Conservation (phyloP, 169 alveolate genomes). For the Plasmodium relictum region DNA sequence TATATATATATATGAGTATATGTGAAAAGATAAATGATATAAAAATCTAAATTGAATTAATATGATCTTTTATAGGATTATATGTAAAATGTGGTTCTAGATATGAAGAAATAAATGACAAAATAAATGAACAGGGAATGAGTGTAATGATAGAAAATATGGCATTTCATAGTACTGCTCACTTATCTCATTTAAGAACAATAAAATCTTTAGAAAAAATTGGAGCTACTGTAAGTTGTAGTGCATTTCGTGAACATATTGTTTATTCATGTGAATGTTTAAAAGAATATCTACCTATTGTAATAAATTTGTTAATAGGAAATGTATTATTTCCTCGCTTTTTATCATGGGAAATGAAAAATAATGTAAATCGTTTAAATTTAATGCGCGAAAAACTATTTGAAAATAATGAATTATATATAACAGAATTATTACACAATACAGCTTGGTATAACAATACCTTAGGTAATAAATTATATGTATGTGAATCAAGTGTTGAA, state of each 20-base stretch:
- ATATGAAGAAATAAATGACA: conserved; percentile 82
- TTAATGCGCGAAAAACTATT: conserved; percentile 78
- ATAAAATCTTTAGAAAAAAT: conserved; percentile 90
- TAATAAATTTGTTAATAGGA: conserved; percentile 89
- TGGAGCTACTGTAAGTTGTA: conserved; percentile 89
- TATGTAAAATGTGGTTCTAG: conserved; percentile 90
- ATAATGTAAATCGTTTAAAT: conserved; percentile 81
- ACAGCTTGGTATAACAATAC: conserved; percentile 93
- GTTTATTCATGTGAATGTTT: conserved; percentile 88
- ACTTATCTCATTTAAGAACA: conserved; percentile 90
- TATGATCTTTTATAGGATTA: conserved; percentile 78
- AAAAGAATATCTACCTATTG: conserved; percentile 88
- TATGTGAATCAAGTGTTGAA: conserved; percentile 80
- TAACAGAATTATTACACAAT: conserved; percentile 89
- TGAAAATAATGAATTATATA: conserved; percentile 86
- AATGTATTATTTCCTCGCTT: conserved; percentile 91
- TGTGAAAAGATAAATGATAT: background rate
- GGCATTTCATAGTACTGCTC: conserved; percentile 92
- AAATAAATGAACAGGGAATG: conserved; percentile 86
- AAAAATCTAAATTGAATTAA: too few species aligned
- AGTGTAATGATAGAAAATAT: conserved; percentile 89
- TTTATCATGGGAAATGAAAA: conserved; percentile 89
- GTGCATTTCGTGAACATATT: conserved; percentile 83
- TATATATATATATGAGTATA: background rate
- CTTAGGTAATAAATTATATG: conserved; percentile 85